Evolutionary conservation across 164 flowering plant genomes (phyloP).

Genomic region (Tinospora cordifolia): DNA sequence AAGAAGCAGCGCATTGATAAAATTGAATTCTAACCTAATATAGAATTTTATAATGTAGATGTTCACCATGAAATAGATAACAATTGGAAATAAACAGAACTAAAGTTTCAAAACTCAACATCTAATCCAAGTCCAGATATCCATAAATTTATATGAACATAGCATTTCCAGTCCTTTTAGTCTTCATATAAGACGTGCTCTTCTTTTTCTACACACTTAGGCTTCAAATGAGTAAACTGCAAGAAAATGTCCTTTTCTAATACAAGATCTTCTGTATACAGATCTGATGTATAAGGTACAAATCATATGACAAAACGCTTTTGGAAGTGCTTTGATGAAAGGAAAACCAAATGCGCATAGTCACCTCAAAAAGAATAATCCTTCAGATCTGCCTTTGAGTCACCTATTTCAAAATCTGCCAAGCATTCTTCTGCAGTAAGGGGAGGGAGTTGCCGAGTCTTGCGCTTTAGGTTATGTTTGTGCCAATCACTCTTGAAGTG

Average conservation of each 20-base stretch:
- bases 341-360: background rate
- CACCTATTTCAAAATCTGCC: conserved; percentile 58
- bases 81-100: too few species aligned
- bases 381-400: conserved; percentile 54
- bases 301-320: background rate
- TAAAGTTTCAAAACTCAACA: too few species aligned
- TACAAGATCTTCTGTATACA: background rate
- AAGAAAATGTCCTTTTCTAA: background rate
- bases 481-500: conserved; percentile 97
- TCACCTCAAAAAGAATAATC: conserved; percentile 77
- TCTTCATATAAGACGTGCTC: too few species aligned
- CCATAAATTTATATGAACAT: too few species aligned
- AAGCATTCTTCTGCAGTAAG: conserved; percentile 72
- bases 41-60: too few species aligned
- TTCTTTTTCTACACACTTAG: too few species aligned
- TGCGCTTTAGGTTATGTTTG: conserved; percentile 81
- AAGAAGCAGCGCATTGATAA: too few species aligned
- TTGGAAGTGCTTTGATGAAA: background rate
- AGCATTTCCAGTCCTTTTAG: too few species aligned
- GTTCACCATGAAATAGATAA: too few species aligned
- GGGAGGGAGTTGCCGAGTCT: conserved; percentile 84
- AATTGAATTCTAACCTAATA: too few species aligned
- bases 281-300: background rate
- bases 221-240: background rate
- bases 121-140: too few species aligned